These are phyloP conservation scores for Dissophora globulifera DNA, from an alignment of 192 early-diverging fungal genomes.

Conservation along the genomic window DNA sequence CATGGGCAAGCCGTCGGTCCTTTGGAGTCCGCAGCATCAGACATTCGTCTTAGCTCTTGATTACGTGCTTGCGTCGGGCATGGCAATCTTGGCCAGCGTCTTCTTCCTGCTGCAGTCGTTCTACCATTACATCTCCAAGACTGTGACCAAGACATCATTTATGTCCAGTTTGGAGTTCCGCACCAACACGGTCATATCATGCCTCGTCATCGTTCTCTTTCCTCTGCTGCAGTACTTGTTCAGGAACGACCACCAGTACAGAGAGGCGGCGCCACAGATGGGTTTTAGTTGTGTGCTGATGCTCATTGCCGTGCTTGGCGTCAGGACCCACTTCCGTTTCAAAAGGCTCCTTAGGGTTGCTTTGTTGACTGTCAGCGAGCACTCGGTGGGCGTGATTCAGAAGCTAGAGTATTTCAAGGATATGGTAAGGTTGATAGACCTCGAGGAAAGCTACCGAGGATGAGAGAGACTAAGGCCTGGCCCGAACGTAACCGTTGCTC, in stretches of 20 bases:
- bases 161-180: constrained; percentile 42
- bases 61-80: constrained; percentile 21
- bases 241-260: constrained; percentile 11
- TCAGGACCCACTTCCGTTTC: constrained; percentile 20
- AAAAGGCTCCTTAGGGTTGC: not conserved
- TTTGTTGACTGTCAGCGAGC: constrained; percentile 9
- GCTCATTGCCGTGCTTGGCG: constrained; percentile 9
- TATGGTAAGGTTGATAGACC: constrained; percentile 31
- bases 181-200: constrained; percentile 14
- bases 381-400: constrained; percentile 10
- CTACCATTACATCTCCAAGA: constrained; percentile 35
- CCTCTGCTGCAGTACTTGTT: constrained; percentile 24
- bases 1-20: constrained; percentile 6
- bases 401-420: constrained; percentile 44
- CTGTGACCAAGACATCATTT: constrained; percentile 28
- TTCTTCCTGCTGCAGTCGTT: constrained; percentile 32
- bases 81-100: constrained; percentile 13
- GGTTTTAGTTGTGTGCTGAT: constrained; percentile 18
- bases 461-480: too few relatives aligned
- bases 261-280: constrained; percentile 25
- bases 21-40: not conserved
- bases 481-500: too few relatives aligned
- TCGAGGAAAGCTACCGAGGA: too few relatives aligned
- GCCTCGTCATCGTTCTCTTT: constrained; percentile 7
- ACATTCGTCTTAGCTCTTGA: constrained; percentile 14